Evolutionary conservation across 163 green algal genomes (phyloP).

Genomic region (Chloromonas sp.): DNA sequence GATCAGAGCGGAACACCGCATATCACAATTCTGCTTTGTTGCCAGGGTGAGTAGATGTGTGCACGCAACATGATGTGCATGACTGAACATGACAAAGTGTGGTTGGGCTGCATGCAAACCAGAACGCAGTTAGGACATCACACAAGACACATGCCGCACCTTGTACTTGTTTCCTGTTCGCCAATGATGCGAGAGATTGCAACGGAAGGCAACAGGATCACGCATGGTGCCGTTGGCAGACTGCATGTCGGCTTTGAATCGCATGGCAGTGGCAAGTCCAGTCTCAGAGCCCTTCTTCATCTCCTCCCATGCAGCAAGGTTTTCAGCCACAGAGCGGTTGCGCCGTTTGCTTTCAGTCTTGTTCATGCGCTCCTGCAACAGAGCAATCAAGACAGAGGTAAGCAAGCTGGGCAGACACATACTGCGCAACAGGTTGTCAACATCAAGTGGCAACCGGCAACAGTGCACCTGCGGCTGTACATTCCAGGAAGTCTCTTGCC

Average conservation of each 20-base stretch:
- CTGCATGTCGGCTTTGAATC: conserved; percentile 88
- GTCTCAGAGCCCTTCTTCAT: conserved; percentile 75
- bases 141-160: conserved; percentile 29
- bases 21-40: too few species aligned
- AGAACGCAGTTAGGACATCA: too few species aligned
- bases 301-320: conserved; percentile 69
- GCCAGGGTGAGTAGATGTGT: too few species aligned
- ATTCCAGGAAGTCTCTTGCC: too few species aligned
- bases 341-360: conserved; percentile 69
- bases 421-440: neutral
- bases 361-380: conserved; percentile 75
- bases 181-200: conserved; percentile 89
- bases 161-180: conserved; percentile 87
- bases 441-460: neutral
- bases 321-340: conserved; percentile 71
- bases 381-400: neutral
- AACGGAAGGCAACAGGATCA: conserved; percentile 93
- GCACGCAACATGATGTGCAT: too few species aligned
- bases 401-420: neutral
- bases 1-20: too few species aligned
- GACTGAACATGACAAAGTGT: too few species aligned
- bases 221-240: conserved; percentile 68
- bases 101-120: too few species aligned
- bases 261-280: conserved; percentile 65
- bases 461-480: neutral